Conservation (phyloP, 1,139 yeast genomes). For the Blastobotrys indianensis region DNA sequence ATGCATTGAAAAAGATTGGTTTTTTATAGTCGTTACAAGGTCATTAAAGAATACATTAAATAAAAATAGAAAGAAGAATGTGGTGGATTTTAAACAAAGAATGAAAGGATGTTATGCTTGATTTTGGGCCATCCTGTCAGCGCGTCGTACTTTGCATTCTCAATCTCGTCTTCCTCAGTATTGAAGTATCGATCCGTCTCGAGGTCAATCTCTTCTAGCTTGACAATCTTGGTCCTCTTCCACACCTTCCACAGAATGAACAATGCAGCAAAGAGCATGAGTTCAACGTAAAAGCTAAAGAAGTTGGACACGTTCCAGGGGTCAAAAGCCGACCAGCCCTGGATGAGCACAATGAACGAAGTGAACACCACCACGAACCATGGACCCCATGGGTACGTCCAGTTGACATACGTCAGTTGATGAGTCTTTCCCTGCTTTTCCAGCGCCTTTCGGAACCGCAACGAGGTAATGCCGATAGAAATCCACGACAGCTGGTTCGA, state of each 20-base stretch:
- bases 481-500: constrained; percentile 53
- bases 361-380: constrained; percentile 47
- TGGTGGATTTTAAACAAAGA: constrained; percentile 25
- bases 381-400: constrained; percentile 62
- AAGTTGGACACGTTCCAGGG: constrained; percentile 53
- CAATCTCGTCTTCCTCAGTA: constrained; percentile 44
- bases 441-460: constrained; percentile 44
- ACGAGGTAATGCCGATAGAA: constrained; percentile 45
- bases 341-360: constrained; percentile 47
- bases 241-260: constrained; percentile 44
- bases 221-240: constrained; percentile 45
- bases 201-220: constrained; percentile 53
- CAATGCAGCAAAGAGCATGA: constrained; percentile 45
- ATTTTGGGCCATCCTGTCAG: constrained; percentile 36
- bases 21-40: not conserved
- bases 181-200: constrained; percentile 53
- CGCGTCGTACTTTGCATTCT: constrained; percentile 37
- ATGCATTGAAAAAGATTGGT: not conserved
- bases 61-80: constrained; percentile 2
- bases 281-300: constrained; percentile 44
- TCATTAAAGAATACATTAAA: constrained; percentile 6
- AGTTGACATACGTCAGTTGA: constrained; percentile 38
- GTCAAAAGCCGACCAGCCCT: constrained; percentile 57
- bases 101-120: constrained; percentile 34
- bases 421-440: constrained; percentile 31